Evolutionary conservation across 441 rosid genomes (phyloP).

Genomic region (Erodium chrysanthum): DNA sequence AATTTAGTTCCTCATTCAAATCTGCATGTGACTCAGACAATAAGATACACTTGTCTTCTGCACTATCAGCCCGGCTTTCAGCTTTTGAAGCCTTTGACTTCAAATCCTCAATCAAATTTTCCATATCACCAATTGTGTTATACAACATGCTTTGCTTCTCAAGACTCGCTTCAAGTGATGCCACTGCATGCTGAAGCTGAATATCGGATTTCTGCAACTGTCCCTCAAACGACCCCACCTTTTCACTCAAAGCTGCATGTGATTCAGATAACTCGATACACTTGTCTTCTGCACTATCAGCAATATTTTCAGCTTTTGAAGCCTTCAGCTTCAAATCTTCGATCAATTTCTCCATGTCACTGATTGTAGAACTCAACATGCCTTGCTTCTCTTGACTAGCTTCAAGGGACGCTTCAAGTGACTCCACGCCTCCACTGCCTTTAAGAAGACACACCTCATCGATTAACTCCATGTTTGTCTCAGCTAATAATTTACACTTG

Average conservation of each 20-base stretch:
- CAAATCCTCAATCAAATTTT: slow-evolving; percentile 59
- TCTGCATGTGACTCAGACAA: slow-evolving; percentile 72
- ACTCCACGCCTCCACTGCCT: slow-evolving; percentile 20
- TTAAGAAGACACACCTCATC: neutral
- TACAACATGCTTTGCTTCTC: slow-evolving; percentile 66
- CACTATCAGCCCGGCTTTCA: slow-evolving; percentile 60
- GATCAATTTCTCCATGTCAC: slow-evolving; percentile 75
- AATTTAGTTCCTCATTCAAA: slow-evolving; percentile 51
- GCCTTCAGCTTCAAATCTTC: slow-evolving; percentile 65
- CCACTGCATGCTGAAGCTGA: slow-evolving; percentile 60
- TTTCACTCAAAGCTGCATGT: slow-evolving; percentile 49
- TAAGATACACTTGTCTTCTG: slow-evolving; percentile 61
- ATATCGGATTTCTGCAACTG: slow-evolving; percentile 56
- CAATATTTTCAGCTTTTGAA: slow-evolving; percentile 54
- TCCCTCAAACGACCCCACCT: slow-evolving; percentile 45
- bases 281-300: slow-evolving; percentile 69
- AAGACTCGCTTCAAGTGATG: slow-evolving; percentile 71
- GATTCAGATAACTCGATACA: slow-evolving; percentile 62
- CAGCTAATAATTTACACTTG: slow-evolving; percentile 31
- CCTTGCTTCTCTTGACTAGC: slow-evolving; percentile 77
- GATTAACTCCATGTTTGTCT: neutral
- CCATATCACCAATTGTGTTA: slow-evolving; percentile 78
- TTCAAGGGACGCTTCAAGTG: slow-evolving; percentile 71
- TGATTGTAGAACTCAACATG: slow-evolving; percentile 51
- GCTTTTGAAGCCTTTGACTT: slow-evolving; percentile 58